Evolutionary conservation across 495 filamentous ascomycete species (phyloP).

Genomic region (Platismatia glauca): DNA sequence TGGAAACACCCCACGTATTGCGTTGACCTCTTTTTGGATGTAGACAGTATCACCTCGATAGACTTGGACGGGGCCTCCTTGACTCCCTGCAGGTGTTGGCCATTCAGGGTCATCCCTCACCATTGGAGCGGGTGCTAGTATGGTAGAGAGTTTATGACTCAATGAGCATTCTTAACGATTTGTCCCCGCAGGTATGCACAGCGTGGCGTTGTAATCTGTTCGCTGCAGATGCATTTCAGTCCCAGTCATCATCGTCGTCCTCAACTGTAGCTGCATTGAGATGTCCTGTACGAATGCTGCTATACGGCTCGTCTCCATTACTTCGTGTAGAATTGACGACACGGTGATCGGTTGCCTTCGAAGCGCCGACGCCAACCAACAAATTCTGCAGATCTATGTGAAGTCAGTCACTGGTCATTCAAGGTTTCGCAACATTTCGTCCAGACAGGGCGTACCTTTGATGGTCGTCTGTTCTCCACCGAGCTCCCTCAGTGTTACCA

Average conservation of each 20-base stretch:
- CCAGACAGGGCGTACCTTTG: conserved; percentile 38
- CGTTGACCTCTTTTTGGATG: no score
- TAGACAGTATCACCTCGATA: neutral
- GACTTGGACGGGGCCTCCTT: neutral
- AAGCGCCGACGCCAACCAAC: conserved; percentile 70
- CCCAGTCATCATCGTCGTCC: conserved; percentile 72
- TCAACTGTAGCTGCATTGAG: conserved; percentile 37
- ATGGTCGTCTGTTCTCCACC: conserved; percentile 60
- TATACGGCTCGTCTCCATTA: conserved; percentile 37
- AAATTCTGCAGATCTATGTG: conserved; percentile 57
- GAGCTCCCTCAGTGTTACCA: conserved; percentile 76
- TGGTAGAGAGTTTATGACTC: neutral
- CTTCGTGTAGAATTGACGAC: conserved; percentile 40
- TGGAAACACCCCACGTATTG: neutral
- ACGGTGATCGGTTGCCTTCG: conserved; percentile 67
- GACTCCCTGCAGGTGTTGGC: neutral
- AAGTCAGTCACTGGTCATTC: neutral
- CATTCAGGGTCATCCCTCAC: neutral
- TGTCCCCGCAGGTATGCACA: neutral
- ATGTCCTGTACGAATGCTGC: conserved; percentile 39
- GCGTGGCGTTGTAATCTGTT: neutral
- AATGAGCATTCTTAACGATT: neutral
- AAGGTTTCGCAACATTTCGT: conserved; percentile 4
- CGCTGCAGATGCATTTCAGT: conserved; percentile 36
- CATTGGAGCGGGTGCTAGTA: neutral